Conservation (phyloP, 805 yeast genomes). For the Nakazawaea ernobii region DNA sequence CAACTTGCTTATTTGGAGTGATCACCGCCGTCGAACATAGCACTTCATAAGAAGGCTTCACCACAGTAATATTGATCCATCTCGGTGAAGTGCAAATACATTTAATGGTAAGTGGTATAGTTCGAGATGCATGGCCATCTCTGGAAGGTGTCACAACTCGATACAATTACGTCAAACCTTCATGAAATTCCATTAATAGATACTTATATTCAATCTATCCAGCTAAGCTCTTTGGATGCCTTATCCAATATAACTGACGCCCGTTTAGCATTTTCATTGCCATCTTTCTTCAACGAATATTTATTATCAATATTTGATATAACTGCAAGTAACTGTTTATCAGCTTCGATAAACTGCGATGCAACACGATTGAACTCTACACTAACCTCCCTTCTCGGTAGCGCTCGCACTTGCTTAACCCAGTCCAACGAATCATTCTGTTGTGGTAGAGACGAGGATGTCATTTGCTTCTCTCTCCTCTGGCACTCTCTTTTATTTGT, state of each 20-base stretch:
- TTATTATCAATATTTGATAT: neutral
- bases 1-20: conserved; percentile 37
- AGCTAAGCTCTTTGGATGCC: neutral
- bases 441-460: neutral
- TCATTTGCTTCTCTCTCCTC: neutral
- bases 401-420: conserved; percentile 3
- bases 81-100: conserved; percentile 30
- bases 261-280: neutral
- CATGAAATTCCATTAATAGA: too few relatives aligned
- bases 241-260: neutral
- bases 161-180: neutral
- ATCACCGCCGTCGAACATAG: conserved; percentile 32
- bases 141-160: conserved; percentile 17
- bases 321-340: neutral
- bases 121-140: conserved; percentile 23
- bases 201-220: neutral
- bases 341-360: conserved; percentile 5
- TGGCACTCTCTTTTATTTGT: neutral
- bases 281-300: neutral
- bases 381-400: conserved; percentile 2
- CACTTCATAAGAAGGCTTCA: conserved; percentile 39
- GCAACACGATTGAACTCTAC: neutral
- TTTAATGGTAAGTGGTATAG: conserved; percentile 30
- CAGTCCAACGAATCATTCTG: conserved; percentile 2
- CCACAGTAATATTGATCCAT: conserved; percentile 31